A percentile compares a stretch with the other conserved stretches of the same genome.
These are phyloP conservation scores for Coemansia javaensis DNA, from an alignment of 192 early-diverging fungal genomes.

Conservation along the genomic window DNA sequence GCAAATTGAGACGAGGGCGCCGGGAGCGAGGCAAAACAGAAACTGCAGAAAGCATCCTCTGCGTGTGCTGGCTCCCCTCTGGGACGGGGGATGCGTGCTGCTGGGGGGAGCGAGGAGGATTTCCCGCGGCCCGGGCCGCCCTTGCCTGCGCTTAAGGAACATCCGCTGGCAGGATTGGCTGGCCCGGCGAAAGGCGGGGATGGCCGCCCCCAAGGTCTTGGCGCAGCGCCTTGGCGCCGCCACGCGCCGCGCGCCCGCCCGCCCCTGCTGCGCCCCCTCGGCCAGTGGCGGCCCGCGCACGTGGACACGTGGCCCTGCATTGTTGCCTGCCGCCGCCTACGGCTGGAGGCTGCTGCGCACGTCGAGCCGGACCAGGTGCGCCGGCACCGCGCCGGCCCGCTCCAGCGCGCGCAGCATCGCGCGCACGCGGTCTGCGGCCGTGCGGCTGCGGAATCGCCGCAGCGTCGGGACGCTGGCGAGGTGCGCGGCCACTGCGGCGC, in stretches of 20 bases:
- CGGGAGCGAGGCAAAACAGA: constrained; percentile 8
- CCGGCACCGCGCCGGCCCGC: constrained; percentile 1
- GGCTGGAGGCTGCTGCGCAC: neutral
- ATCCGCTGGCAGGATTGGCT: too few relatives aligned
- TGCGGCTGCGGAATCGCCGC: constrained; percentile 8
- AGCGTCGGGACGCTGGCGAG: constrained; percentile 21
- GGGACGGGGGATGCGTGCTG: too few relatives aligned
- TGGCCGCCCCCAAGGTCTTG: constrained; percentile 1
- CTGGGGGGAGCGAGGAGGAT: too few relatives aligned
- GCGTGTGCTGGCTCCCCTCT: neutral
- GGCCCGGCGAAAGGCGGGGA: too few relatives aligned
- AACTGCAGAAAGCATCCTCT: constrained; percentile 1
- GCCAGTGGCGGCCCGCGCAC: too few relatives aligned
- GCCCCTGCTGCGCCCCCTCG: too few relatives aligned
- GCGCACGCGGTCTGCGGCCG: constrained; percentile 5
- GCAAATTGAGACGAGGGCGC: constrained; percentile 20
- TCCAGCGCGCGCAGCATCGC: constrained; percentile 4
- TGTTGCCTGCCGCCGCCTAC: neutral
- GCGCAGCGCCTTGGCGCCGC: constrained; percentile 15
- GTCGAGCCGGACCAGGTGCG: neutral
- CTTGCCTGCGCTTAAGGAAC: too few relatives aligned
- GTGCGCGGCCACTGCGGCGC: constrained; percentile 7
- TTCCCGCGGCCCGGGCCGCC: too few relatives aligned
- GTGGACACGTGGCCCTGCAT: too few relatives aligned
- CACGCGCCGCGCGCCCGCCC: neutral